Evolutionary conservation across 768 basidiomycete species (phyloP).

Genomic region (Suillus discolor): DNA sequence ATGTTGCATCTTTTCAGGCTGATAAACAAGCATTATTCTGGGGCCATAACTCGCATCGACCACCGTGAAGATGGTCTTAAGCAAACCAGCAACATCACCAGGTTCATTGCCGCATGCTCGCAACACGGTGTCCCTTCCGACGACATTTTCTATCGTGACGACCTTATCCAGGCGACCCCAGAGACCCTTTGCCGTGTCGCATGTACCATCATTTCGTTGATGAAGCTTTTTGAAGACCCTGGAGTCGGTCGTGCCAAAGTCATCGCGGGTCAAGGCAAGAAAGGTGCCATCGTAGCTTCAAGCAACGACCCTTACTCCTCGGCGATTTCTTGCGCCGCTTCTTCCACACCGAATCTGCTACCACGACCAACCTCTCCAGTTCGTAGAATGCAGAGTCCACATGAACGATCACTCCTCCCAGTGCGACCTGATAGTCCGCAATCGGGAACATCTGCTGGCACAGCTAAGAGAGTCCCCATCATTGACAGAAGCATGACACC

Average conservation of each 20-base stretch:
- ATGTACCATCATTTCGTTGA: slow-evolving; percentile 67
- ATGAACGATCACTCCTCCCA: slow-evolving; percentile 48
- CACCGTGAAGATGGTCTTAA: slow-evolving; percentile 66
- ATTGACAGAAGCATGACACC: slow-evolving; percentile 15
- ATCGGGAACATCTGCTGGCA: slow-evolving; percentile 40
- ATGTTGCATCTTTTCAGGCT: slow-evolving; percentile 47
- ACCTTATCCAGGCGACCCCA: slow-evolving; percentile 60
- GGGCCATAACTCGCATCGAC: slow-evolving; percentile 62
- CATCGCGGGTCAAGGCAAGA: slow-evolving; percentile 44
- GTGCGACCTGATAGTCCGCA: slow-evolving; percentile 60
- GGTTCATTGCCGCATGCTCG: slow-evolving; percentile 76
- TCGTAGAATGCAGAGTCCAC: slow-evolving; percentile 54
- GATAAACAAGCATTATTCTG: slow-evolving; percentile 75
- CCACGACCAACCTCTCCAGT: slow-evolving; percentile 39
- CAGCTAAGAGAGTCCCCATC: slow-evolving; percentile 30
- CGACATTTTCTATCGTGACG: slow-evolving; percentile 69
- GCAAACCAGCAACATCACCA: slow-evolving; percentile 71
- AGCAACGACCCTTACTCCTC: slow-evolving; percentile 41
- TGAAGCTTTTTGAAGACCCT: slow-evolving; percentile 61
- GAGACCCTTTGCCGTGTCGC: slow-evolving; percentile 75
- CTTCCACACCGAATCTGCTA: slow-evolving; percentile 64
- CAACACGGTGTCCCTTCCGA: slow-evolving; percentile 63
- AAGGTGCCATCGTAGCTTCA: slow-evolving; percentile 23
- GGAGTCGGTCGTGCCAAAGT: slow-evolving; percentile 47
- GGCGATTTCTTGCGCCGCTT: slow-evolving; percentile 44